phyloP scores from a whole-genome alignment of 2,329 filamentous ascomycete genomes.

The Ceratocystis variospora region DNA sequence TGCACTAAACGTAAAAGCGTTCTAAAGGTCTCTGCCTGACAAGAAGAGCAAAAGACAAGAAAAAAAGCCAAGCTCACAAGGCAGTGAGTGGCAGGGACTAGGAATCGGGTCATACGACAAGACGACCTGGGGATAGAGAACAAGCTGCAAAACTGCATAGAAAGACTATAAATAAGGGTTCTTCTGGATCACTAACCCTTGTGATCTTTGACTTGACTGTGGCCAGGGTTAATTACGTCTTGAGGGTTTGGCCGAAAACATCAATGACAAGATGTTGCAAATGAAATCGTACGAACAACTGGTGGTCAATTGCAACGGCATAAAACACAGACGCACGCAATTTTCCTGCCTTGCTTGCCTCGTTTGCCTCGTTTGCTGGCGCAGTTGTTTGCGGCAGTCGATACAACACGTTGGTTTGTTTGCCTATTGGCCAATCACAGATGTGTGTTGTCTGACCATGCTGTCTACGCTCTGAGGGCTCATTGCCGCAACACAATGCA shows the following conservation, averaged over 20 bases:
- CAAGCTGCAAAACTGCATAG: not conserved
- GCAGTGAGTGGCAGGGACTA: not conserved
- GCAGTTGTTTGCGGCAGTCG: not conserved
- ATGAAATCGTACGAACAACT: no score
- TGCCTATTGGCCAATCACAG: not conserved
- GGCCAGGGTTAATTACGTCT: no score
- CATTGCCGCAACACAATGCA: not conserved
- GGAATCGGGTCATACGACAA: not conserved
- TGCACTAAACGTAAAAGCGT: conserved; percentile 2
- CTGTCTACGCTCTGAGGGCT: not conserved
- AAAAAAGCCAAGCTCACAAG: conserved; percentile 1
- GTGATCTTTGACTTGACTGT: not conserved
- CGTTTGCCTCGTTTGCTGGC: not conserved
- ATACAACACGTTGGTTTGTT: not conserved
- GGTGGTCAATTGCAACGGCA: no score
- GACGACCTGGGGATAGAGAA: not conserved
- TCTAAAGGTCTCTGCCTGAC: not conserved
- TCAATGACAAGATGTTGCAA: no score
- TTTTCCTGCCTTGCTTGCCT: not conserved
- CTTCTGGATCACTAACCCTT: not conserved
- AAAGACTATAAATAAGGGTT: not conserved
- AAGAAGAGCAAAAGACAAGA: not conserved
- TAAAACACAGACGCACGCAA: not conserved
- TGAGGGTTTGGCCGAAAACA: no score
- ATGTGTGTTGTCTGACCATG: not conserved